Evolutionary conservation across 805 yeast genomes (phyloP).

Genomic region (Millerozyma acaciae): DNA sequence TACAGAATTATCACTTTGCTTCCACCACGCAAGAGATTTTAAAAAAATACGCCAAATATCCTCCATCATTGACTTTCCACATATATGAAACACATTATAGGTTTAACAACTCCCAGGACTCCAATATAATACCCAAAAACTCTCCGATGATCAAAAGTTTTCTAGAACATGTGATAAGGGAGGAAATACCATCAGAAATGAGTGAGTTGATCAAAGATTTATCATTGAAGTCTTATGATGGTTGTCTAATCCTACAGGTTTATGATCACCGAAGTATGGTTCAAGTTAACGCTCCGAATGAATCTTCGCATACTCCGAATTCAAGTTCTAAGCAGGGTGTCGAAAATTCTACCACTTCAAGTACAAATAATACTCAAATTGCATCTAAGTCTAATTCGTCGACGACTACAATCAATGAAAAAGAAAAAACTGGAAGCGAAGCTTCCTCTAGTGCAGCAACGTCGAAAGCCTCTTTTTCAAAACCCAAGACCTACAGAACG

Average conservation of each 20-base stretch:
- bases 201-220: conserved; percentile 88
- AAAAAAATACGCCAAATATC: conserved; percentile 68
- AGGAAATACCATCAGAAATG: conserved; percentile 83
- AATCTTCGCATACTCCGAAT: neutral
- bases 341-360: conserved; percentile 1
- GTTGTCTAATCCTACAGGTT: conserved; percentile 82
- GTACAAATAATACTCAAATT: conserved; percentile 1
- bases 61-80: conserved; percentile 84
- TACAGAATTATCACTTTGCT: conserved; percentile 50
- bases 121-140: conserved; percentile 69
- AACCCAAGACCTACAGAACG: conserved; percentile 74
- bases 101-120: conserved; percentile 84
- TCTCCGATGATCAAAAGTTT: conserved; percentile 78
- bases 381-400: conserved; percentile 8
- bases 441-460: conserved; percentile 5
- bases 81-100: conserved; percentile 89
- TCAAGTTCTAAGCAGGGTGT: neutral
- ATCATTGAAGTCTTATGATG: conserved; percentile 80
- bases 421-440: conserved; percentile 10
- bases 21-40: conserved; percentile 71
- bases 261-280: conserved; percentile 70
- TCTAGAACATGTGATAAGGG: conserved; percentile 70
- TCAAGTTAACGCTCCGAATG: conserved; percentile 4
- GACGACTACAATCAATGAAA: conserved; percentile 2
- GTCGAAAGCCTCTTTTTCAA: conserved; percentile 17